phyloP scores from a whole-genome alignment of 2,329 filamentous ascomycete genomes.

The Penicillium sp. region DNA sequence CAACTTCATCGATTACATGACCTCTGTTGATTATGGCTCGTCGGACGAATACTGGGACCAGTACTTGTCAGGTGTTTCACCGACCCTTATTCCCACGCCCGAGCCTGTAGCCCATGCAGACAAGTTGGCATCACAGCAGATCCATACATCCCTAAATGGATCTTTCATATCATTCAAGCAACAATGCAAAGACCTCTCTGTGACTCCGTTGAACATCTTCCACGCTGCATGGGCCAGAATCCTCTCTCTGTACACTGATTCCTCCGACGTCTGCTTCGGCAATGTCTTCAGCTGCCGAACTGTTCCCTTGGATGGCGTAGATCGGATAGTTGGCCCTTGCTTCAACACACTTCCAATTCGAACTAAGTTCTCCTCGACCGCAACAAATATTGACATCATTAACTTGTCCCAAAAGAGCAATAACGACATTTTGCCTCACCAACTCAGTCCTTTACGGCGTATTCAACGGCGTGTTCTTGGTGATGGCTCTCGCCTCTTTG shows the following conservation, averaged over 20 bases:
- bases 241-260: conserved; percentile 55
- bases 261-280: conserved; percentile 76
- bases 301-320: conserved; percentile 61
- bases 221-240: conserved; percentile 72
- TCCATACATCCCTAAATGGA: conserved; percentile 25
- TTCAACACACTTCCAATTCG: conserved; percentile 85
- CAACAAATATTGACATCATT: conserved; percentile 57
- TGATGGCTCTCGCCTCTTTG: conserved; percentile 63
- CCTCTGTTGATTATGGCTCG: conserved; percentile 46
- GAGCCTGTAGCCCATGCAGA: not conserved
- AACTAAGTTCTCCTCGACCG: conserved; percentile 48
- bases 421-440: conserved; percentile 61
- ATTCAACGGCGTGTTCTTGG: conserved; percentile 57
- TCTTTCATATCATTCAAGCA: conserved; percentile 49
- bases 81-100: conserved; percentile 33
- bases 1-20: conserved; percentile 61
- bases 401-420: conserved; percentile 61
- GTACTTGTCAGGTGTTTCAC: conserved; percentile 53
- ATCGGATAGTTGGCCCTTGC: conserved; percentile 77
- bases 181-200: conserved; percentile 52
- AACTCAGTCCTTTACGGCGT: conserved; percentile 70
- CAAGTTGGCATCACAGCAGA: conserved; percentile 14
- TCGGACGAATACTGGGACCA: conserved; percentile 65
- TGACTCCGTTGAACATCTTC: conserved; percentile 63
- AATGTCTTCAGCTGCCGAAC: conserved; percentile 79